Base-by-base conservation (phyloP, 768 basidiomycete species). In the Boletus sensibilis region DNA sequence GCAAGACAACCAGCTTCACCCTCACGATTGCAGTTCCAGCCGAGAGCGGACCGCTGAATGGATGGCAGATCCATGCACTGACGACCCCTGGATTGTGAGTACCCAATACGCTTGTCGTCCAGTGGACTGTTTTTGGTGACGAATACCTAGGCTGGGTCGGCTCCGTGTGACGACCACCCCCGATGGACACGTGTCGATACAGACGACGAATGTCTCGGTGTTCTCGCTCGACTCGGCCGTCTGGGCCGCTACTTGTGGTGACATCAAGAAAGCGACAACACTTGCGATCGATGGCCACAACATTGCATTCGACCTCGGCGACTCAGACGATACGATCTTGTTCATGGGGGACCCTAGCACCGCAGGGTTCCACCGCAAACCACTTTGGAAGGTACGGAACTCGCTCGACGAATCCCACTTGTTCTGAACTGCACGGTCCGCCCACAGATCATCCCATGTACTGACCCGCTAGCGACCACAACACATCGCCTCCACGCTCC, bases 21-120 rank as follows among this genome's bases (percentile, higher is more conserved):
- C 71, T 95, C 53, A 94, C 91, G 0, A 84, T 87, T 6, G 79
- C 85, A 1, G 76, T 79, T 33, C 91, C 93, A 1, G 65, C 75
- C 1, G 90, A 92, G 64, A 82, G 79, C 54, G 90, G 90, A 1
- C 76, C 87, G 2, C 68, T 92, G 52, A 78, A 85, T 64, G 92
- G 92, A 3, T 90, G 84, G 76, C 79, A 74, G 48, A 82, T 95
- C 41, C 74, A 82, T 34, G 75, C 77, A 33, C 68, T 92, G 41
- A 61, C 65, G 2, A 70, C 79, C n/a, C 88, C 89, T 34, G 93
- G 93, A 46, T 76, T 87, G 90, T 90, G 54, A 49, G 81, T 63
- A 37, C 3, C n/a, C 7, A 7, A 25, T 37, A 23, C 13, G 3
- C 5, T 10, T 12, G 12, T 37, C 14, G 13, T 27, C 46, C n/a